Evolutionary conservation across 148 eudicot genomes (phyloP), one percentile per base, ranked within the genome.

Genomic region (Drosera capensis): DNA sequence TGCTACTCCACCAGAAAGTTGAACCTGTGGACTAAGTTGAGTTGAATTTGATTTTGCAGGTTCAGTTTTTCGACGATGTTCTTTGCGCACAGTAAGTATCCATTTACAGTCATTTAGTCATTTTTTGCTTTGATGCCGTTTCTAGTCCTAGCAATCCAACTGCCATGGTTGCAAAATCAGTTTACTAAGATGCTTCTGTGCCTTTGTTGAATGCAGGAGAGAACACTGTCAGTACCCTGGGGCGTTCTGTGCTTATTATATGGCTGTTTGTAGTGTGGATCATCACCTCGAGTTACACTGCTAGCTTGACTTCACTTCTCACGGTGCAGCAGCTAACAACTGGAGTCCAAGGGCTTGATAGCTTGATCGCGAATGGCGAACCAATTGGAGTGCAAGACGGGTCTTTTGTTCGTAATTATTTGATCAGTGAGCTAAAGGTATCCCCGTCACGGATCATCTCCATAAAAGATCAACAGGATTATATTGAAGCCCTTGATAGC

Each of bases 61-160:
- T 87, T 87, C 67, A 87, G 96, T 55, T 70, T 87, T 58, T 87
- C 96, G 54, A 87, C 96, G 28, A 80, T 83, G 92, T 83, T 83
- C 52, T 88, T 88, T 58, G 56, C 96, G 23, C 96, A 88, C 66
- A 77, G 96, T 88, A 83, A 34, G 96, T 62, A 37, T 20, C 25
- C 9, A 44, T n/a, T n/a, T 47, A 51, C 39, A 9, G 28, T 36
- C 58, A 24, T 14, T 48, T 49, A 30, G 28, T 22, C 25, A 54
- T 19, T 24, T 46, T n/a, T 40, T n/a, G 8, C 45, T 1, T 46
- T 21, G 2, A 48, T 18, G 17, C 11, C 16, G 16, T 20, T n/a
- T 41, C 20, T 41, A 23, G 7, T 5, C 23, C 23, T 20, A 8
- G 12, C 2, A 2, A 9, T 18, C 20, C 8, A 11, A n/a, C 45